Conservation (phyloP, 805 yeast species). For the Candida argentea region DNA sequence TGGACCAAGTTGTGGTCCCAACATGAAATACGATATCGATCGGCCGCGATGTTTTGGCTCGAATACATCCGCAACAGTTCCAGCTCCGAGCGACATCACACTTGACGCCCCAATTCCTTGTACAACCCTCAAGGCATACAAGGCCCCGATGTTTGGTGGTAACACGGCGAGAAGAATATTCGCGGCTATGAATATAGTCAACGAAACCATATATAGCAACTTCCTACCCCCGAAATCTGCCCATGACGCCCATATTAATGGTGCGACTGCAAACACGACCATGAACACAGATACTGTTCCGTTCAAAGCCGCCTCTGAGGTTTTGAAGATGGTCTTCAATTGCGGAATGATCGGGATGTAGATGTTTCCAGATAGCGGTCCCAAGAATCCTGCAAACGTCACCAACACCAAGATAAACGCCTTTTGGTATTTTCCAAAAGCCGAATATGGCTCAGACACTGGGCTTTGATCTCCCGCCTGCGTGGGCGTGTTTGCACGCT, state of each 20-base stretch:
- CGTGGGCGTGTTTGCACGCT: too few species aligned
- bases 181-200: conserved; percentile 16
- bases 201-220: conserved; percentile 17
- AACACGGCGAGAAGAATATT: conserved; percentile 20
- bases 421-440: conserved; percentile 21
- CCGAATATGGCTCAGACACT: too few species aligned
- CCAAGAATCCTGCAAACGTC: conserved; percentile 41
- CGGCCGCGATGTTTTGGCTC: conserved; percentile 21
- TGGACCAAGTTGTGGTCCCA: conserved; percentile 32
- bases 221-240: conserved; percentile 45
- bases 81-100: conserved; percentile 27
- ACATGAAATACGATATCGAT: conserved; percentile 23
- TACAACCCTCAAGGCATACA: conserved; percentile 21
- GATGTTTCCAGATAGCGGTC: conserved; percentile 49
- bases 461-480: too few species aligned
- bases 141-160: conserved; percentile 19
- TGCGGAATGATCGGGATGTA: conserved; percentile 45
- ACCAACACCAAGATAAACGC: conserved; percentile 27
- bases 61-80: conserved; percentile 23
- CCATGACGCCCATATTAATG: conserved; percentile 45
- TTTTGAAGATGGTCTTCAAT: conserved; percentile 29
- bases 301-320: conserved; percentile 35
- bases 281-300: conserved; percentile 50
- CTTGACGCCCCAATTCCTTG: conserved; percentile 30
- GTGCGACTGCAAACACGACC: conserved; percentile 46